phyloP scores from a whole-genome alignment of 345 rosid species.

The Draba incana region DNA sequence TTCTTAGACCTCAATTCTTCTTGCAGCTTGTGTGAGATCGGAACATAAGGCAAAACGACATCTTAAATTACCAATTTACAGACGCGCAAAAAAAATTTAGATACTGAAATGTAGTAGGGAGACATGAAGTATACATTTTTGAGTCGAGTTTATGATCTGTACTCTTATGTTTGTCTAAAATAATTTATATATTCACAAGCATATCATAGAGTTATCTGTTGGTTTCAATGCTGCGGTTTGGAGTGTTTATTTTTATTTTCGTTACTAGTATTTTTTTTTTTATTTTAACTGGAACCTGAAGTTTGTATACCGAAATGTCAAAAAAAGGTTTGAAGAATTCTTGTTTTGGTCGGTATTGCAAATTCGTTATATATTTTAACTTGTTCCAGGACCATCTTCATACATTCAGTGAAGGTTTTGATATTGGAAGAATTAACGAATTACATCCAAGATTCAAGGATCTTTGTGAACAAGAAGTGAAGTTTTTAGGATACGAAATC shows the following conservation, averaged over 20 bases:
- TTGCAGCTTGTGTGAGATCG: not conserved
- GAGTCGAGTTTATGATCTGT: no score
- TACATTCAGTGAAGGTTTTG: no score
- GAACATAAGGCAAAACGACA: not conserved
- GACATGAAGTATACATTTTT: no score
- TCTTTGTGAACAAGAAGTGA: no score
- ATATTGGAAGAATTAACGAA: no score
- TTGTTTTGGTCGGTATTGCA: not conserved
- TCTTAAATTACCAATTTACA: not conserved
- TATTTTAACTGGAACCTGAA: no score
- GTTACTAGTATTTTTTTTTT: no score
- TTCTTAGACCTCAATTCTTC: not conserved
- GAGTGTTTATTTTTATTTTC: no score
- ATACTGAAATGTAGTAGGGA: no score
- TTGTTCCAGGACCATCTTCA: not conserved
- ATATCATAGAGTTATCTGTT: not conserved
- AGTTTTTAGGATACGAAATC: not conserved
- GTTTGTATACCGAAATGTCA: not conserved
- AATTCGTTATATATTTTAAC: slow-evolving; percentile 6
- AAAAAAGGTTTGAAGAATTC: not conserved
- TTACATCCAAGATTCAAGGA: no score
- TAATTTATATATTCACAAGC: not conserved
- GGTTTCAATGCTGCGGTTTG: not conserved
- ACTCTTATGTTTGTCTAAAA: no score
- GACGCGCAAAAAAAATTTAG: not conserved